Evolutionary conservation across 139 green algal genomes (phyloP).

Genomic region (Haematococcus lacustris): DNA sequence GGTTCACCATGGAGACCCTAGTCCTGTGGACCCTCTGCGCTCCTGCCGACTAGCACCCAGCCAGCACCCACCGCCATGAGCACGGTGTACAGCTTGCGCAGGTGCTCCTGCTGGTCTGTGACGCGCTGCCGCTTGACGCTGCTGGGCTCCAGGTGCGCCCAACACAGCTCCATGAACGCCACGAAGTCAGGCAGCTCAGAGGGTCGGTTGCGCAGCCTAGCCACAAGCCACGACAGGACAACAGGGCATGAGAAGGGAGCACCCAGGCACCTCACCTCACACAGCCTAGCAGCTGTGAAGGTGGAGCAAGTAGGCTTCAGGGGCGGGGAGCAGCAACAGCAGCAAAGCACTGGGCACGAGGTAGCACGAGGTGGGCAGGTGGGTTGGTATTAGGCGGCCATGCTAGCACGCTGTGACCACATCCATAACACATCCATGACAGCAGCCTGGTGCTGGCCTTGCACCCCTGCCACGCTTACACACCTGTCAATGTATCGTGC

Average conservation of each 20-base stretch:
- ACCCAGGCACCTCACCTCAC: too few species aligned
- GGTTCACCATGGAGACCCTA: too few species aligned
- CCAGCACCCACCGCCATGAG: slow-evolving; percentile 11
- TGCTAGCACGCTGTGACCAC: too few species aligned
- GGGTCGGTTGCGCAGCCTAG: slow-evolving; percentile 17
- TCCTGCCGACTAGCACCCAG: neutral
- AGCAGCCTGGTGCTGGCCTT: neutral
- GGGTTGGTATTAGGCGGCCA: too few species aligned
- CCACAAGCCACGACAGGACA: too few species aligned
- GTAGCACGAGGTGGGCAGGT: too few species aligned
- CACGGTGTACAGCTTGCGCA: slow-evolving; percentile 17
- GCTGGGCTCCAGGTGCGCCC: slow-evolving; percentile 24
- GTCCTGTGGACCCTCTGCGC: too few species aligned
- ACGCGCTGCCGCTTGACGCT: slow-evolving; percentile 19
- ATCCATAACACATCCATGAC: neutral
- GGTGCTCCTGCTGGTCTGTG: slow-evolving; percentile 10
- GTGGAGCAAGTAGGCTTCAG: too few species aligned
- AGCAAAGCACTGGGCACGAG: too few species aligned
- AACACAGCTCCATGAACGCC: slow-evolving; percentile 23
- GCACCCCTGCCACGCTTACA: neutral
- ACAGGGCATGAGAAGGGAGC: too few species aligned
- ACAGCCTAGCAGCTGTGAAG: too few species aligned
- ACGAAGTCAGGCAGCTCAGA: slow-evolving; percentile 31
- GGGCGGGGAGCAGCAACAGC: too few species aligned
- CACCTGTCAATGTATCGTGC: slow-evolving; percentile 9